phyloP scores from a whole-genome alignment of 2,329 filamentous ascomycete genomes.

The Paradendryphiella salina region DNA sequence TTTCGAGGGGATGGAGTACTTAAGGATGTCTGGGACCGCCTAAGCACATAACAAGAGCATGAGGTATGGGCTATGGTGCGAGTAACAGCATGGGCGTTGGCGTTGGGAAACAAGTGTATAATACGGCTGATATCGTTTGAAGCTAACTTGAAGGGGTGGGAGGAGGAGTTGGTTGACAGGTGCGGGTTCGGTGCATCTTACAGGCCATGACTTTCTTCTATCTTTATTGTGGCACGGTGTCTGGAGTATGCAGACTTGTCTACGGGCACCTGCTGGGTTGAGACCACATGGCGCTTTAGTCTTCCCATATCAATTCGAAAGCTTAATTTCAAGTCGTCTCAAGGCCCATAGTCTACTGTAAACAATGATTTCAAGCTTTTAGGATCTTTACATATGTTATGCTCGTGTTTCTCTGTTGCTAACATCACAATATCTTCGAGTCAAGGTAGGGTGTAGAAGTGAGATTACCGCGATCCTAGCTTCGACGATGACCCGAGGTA shows the following conservation, averaged over 20 bases:
- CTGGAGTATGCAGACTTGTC: background rate
- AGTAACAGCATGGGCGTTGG: background rate
- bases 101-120: background rate
- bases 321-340: background rate
- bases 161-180: no score
- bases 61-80: background rate
- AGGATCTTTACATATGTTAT: no score
- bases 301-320: background rate
- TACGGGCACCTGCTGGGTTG: slow-evolving; percentile 5
- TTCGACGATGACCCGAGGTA: no score
- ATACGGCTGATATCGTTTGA: no score
- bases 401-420: no score
- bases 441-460: no score
- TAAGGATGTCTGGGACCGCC: slow-evolving; percentile 23
- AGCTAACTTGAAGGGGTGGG: no score
- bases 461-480: no score
- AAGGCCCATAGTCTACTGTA: no score
- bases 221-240: background rate
- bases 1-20: slow-evolving; percentile 43
- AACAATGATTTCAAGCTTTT: no score
- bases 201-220: background rate
- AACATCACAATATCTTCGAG: no score
- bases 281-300: background rate
- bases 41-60: slow-evolving; percentile 1
- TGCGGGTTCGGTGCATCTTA: background rate